These are phyloP conservation scores for Coelastrella sp. DNA, from an alignment of 139 green algal genomes.

Conservation along the genomic window DNA sequence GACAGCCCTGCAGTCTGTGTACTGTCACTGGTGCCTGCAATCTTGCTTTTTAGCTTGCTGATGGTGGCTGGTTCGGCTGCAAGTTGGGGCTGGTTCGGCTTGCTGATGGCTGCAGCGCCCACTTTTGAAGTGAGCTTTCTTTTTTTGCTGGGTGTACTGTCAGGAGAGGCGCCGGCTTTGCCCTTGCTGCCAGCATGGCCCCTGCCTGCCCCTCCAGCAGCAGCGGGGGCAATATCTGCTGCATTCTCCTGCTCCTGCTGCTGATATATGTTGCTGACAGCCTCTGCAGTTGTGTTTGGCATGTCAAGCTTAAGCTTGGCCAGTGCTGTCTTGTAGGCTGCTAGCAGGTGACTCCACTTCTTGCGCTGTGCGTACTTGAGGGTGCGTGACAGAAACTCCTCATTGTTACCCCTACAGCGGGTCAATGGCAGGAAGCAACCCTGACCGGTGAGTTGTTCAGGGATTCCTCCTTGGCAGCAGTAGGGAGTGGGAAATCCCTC, in stretches of 20 bases:
- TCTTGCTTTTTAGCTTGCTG: background rate
- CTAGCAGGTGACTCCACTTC: slow-evolving; percentile 91
- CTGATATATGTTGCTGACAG: slow-evolving; percentile 1
- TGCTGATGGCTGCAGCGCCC: background rate
- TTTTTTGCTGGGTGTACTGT: slow-evolving; percentile 26
- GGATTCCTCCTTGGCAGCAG: no score
- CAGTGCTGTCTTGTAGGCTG: slow-evolving; percentile 83
- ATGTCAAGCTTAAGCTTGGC: slow-evolving; percentile 51
- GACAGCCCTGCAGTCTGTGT: background rate
- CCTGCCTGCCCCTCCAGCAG: slow-evolving; percentile 12
- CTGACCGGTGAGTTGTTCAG: no score
- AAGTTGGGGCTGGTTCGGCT: background rate
- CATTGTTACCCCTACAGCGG: slow-evolving; percentile 82
- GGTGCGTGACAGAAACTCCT: slow-evolving; percentile 80
- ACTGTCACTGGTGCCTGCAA: background rate
- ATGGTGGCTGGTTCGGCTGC: background rate
- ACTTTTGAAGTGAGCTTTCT: slow-evolving; percentile 29
- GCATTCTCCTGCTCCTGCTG: slow-evolving; percentile 22
- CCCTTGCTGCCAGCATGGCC: slow-evolving; percentile 34
- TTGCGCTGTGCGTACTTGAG: slow-evolving; percentile 79
- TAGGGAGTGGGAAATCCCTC: no score
- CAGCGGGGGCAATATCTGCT: background rate
- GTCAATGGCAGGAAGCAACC: background rate
- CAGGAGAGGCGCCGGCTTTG: slow-evolving; percentile 19
- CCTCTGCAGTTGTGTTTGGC: background rate